phyloP scores from a whole-genome alignment of 305 asterid species.

The Petunia hybrid region DNA sequence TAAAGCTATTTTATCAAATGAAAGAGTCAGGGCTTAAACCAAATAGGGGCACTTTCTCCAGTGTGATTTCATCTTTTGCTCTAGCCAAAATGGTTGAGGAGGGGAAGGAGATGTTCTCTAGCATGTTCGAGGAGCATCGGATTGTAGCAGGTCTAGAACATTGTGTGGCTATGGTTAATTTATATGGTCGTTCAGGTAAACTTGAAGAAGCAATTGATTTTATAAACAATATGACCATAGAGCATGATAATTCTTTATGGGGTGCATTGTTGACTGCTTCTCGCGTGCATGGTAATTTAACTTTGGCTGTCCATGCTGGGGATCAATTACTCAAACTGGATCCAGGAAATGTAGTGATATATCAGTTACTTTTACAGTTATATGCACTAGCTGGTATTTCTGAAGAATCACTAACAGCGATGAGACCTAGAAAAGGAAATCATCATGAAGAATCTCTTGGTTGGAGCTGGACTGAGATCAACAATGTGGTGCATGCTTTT shows the following conservation, averaged over 20 bases:
- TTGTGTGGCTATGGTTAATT: conserved; percentile 68
- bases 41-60: conserved; percentile 72
- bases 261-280: conserved; percentile 68
- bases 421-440: conserved; percentile 47
- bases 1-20: conserved; percentile 70
- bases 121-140: conserved; percentile 57
- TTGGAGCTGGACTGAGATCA: conserved; percentile 69
- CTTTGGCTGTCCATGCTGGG: conserved; percentile 69
- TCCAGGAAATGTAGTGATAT: conserved; percentile 55
- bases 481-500: conserved; percentile 57
- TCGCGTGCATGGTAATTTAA: conserved; percentile 62
- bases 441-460: conserved; percentile 44
- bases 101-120: conserved; percentile 54
- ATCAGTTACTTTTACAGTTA: conserved; percentile 53
- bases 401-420: conserved; percentile 46
- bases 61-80: conserved; percentile 72
- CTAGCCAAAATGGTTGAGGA: conserved; percentile 65
- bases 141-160: conserved; percentile 69
- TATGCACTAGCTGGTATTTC: conserved; percentile 54
- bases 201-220: conserved; percentile 71
- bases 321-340: conserved; percentile 70
- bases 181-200: conserved; percentile 76
- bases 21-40: conserved; percentile 52
- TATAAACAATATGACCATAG: conserved; percentile 51
- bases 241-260: conserved; percentile 68